Percentiles rank a stretch among this genome's conserved stretches.
phyloP scores from a whole-genome alignment of 306 rosid genomes.

The Trifolium dubium region DNA sequence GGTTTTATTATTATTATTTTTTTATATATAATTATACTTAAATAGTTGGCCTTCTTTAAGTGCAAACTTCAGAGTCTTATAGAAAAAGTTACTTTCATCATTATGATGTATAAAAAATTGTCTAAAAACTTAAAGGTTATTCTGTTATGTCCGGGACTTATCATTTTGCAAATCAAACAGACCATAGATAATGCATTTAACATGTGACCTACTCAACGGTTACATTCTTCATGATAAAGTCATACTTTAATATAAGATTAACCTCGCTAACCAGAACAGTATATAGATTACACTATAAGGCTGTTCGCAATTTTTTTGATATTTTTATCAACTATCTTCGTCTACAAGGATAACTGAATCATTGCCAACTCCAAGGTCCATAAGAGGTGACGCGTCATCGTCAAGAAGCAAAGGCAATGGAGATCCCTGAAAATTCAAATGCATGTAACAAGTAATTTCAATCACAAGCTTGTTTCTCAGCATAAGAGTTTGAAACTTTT shows the following conservation, averaged over 20 bases:
- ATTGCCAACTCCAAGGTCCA: constrained; percentile 74
- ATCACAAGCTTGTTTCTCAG: not conserved
- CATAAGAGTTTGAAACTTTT: too few species aligned
- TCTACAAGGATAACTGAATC: constrained; percentile 76
- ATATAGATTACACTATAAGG: constrained; percentile 27
- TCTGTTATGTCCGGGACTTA: too few species aligned
- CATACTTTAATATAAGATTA: not conserved
- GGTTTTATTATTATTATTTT: too few species aligned
- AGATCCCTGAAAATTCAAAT: constrained; percentile 64
- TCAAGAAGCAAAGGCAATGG: constrained; percentile 80
- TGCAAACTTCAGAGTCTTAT: too few species aligned
- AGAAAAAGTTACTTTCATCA: too few species aligned
- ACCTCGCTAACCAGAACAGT: constrained; percentile 23
- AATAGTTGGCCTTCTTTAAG: too few species aligned
- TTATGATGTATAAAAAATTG: too few species aligned
- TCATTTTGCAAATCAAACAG: too few species aligned
- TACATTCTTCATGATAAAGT: constrained; percentile 20
- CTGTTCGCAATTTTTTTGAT: not conserved
- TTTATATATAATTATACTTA: too few species aligned
- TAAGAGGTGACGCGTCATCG: constrained; percentile 71
- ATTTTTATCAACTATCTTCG: constrained; percentile 61
- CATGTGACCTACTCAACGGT: constrained; percentile 21
- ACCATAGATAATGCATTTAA: not conserved
- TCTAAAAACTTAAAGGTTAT: too few species aligned
- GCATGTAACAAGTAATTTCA: constrained; percentile 17